Base-by-base conservation (phyloP, 2,329 filamentous ascomycete genomes). In the Fusarium dimerum region DNA sequence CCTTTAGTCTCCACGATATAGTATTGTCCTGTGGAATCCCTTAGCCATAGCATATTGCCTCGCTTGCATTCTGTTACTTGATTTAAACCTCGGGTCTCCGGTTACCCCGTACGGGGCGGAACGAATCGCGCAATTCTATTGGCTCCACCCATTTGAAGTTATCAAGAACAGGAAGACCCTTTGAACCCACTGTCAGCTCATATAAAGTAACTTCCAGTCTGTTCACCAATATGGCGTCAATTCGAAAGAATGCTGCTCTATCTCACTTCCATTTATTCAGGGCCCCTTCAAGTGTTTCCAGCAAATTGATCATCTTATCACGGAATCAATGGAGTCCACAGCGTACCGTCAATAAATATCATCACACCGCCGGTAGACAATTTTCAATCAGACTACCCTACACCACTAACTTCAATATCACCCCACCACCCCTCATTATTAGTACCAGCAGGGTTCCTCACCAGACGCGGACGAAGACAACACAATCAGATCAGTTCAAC, bases 401-500 rank as follows among this genome's bases (percentile, higher is more conserved):
- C 30, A 60, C 51, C 18, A 17, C 41, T 9, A 36, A 36, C 38
- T 20, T 38, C 42, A 46, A 41, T 50, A 49, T 44, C 39, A 61
- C 55, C 49, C 54, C 55, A 54, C 55, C 44, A 53, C 57, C 49
- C 48, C 51, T 59, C 55, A 42, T 49, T 47, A 51, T 54, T 43
- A 39, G 40, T 30, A 51, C 39, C 42, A 56, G 56, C 52, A 52
- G 56, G 56, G 56, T 59, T 56, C 49, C 56, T 29, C 55, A 48
- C 46, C 52, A 50, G 52, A 52, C 52, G 26, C 49, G 45, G 56
- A 45, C 44, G 39, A 26, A 26, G 20, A 26, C 20, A 26, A 26
- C 20, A 26, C 20, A 26, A 7, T 26, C 20, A 26, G 5, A 26
- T 26, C 20, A 26, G 20, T 4, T 7, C 20, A 26, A 26, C 20